Percentiles rank a stretch among this genome's conserved stretches.
Conservation (phyloP, 2,329 filamentous ascomycete genomes). For the Escovopsis sp. region DNA sequence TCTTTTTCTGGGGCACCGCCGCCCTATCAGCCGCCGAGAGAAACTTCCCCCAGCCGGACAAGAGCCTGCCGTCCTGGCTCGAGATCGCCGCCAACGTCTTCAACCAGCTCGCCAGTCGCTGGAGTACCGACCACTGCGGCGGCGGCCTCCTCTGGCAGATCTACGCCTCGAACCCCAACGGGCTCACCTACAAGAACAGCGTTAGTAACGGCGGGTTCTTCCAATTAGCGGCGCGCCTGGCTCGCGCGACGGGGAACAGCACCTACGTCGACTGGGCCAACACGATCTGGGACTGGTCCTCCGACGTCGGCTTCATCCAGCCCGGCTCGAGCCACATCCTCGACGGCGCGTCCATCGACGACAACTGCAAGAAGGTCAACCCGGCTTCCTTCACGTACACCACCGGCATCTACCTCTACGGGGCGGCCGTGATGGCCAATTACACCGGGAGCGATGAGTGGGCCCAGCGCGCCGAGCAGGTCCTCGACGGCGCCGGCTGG, state of each 20-base stretch:
- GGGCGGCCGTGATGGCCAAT: slow-evolving; percentile 49
- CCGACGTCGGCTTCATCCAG: slow-evolving; percentile 41
- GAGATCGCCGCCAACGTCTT: slow-evolving; percentile 57
- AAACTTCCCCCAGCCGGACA: slow-evolving; percentile 48
- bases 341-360: slow-evolving; percentile 43
- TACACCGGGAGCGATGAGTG: slow-evolving; percentile 38
- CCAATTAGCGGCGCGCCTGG: slow-evolving; percentile 62
- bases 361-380: slow-evolving; percentile 39
- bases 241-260: slow-evolving; percentile 51
- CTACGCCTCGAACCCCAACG: slow-evolving; percentile 54
- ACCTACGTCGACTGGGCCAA: slow-evolving; percentile 54
- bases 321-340: slow-evolving; percentile 35
- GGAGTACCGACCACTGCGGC: slow-evolving; percentile 51
- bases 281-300: slow-evolving; percentile 52
- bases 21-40: slow-evolving; percentile 55
- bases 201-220: slow-evolving; percentile 75
- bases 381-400: slow-evolving; percentile 50
- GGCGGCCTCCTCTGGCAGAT: slow-evolving; percentile 77
- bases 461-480: slow-evolving; percentile 34
- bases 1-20: slow-evolving; percentile 59
- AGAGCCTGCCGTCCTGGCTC: slow-evolving; percentile 45
- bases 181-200: slow-evolving; percentile 71
- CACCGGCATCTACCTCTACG: slow-evolving; percentile 50
- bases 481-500: slow-evolving; percentile 35
- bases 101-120: slow-evolving; percentile 53